Percentiles rank a stretch among this genome's conserved stretches.
Evolutionary conservation across 108 stramenopile genomes (phyloP).

Genomic region (Cyclostephanos tholiformis): DNA sequence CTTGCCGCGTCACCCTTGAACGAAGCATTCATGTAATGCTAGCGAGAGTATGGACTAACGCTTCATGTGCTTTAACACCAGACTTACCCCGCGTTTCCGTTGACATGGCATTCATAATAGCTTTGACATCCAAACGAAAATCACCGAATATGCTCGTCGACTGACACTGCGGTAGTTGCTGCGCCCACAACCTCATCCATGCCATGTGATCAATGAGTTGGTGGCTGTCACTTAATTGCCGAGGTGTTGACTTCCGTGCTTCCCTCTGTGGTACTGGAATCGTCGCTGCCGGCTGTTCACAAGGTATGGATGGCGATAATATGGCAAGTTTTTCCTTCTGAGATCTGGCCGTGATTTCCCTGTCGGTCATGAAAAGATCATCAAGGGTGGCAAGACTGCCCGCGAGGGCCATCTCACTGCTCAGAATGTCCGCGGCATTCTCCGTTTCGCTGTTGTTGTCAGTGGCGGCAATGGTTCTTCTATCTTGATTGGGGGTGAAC

Average conservation of each 20-base stretch:
- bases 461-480: background rate
- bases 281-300: background rate
- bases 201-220: constrained; percentile 29
- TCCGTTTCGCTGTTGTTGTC: background rate
- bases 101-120: constrained; percentile 45
- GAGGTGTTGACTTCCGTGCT: constrained; percentile 2
- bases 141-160: constrained; percentile 51
- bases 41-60: background rate
- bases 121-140: constrained; percentile 66
- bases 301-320: constrained; percentile 12
- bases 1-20: background rate
- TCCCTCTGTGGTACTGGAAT: background rate
- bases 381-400: constrained; percentile 18
- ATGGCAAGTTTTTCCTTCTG: constrained; percentile 54
- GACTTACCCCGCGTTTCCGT: background rate
- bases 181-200: constrained; percentile 59
- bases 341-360: constrained; percentile 69
- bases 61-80: background rate
- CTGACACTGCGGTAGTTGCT: constrained; percentile 48
- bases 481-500: background rate
- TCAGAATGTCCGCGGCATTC: background rate
- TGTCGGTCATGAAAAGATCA: constrained; percentile 68
- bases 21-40: background rate
- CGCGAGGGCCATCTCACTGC: constrained; percentile 3
- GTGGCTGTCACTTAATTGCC: constrained; percentile 17